Percentiles rank a stretch among this genome's conserved stretches.
These are phyloP conservation scores for Fistulifera solaris DNA, from an alignment of 108 stramenopile genomes.

Conservation along the genomic window DNA sequence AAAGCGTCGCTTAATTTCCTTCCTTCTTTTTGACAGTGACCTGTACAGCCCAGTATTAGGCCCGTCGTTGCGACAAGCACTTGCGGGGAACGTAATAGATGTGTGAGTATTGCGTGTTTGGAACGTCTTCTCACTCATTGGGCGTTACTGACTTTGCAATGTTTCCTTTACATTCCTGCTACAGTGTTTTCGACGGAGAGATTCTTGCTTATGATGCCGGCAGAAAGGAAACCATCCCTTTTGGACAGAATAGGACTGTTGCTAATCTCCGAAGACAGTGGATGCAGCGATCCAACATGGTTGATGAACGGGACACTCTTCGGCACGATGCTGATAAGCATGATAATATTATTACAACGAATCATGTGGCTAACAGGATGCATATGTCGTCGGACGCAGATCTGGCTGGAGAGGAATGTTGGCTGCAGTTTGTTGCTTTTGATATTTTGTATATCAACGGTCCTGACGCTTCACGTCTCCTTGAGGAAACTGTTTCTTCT, in stretches of 20 bases:
- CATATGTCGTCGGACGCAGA: constrained; percentile 4
- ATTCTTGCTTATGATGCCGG: constrained; percentile 62
- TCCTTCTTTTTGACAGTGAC: constrained; percentile 40
- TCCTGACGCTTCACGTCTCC: constrained; percentile 39
- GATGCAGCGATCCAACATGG: constrained; percentile 28
- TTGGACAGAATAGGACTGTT: constrained; percentile 67
- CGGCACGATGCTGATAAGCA: constrained; percentile 42
- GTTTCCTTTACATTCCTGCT: no score
- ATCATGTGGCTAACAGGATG: constrained; percentile 5
- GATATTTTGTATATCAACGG: constrained; percentile 68
- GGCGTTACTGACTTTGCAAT: no score
- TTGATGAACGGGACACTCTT: constrained; percentile 57
- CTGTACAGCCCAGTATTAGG: constrained; percentile 71
- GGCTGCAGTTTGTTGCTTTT: constrained; percentile 63
- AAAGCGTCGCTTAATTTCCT: constrained; percentile 35
- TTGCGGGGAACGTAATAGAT: constrained; percentile 50
- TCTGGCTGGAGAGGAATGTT: constrained; percentile 33
- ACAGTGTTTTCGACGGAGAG: constrained; percentile 77
- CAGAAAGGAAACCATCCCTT: constrained; percentile 48
- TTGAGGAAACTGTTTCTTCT: constrained; percentile 7
- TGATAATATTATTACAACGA: constrained; percentile 6
- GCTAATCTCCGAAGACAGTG: constrained; percentile 50
- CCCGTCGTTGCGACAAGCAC: constrained; percentile 54
- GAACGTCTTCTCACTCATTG: no score
- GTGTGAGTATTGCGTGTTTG: no score